These are phyloP conservation scores for Vickermania spadyakhi DNA, from an alignment of 208 protist genomes.

Conservation along the genomic window DNA sequence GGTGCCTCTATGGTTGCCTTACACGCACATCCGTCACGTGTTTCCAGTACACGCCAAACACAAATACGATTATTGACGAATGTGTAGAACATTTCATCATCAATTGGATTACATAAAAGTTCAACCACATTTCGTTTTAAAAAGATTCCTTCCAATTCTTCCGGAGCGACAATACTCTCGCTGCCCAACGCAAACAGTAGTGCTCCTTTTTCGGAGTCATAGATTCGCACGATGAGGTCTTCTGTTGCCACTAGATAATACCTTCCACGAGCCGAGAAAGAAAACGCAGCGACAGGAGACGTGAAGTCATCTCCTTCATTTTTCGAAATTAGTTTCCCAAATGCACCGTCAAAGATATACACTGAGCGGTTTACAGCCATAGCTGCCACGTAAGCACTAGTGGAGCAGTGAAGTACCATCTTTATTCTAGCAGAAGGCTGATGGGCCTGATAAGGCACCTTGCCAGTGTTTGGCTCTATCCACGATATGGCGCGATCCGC, in stretches of 20 bases:
- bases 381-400: constrained; percentile 52
- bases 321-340: constrained; percentile 49
- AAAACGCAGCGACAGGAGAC: constrained; percentile 33
- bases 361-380: constrained; percentile 57
- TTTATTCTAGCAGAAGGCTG: constrained; percentile 22
- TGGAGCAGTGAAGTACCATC: constrained; percentile 22
- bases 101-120: constrained; percentile 23
- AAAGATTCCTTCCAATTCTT: too few relatives aligned
- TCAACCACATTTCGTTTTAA: constrained; percentile 15
- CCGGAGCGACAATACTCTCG: constrained; percentile 17
- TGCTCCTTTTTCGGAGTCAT: constrained; percentile 49
- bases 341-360: constrained; percentile 58
- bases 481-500: constrained; percentile 47
- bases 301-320: constrained; percentile 36
- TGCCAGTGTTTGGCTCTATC: constrained; percentile 23
- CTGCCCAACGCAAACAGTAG: constrained; percentile 28
- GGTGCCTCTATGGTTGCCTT: background rate
- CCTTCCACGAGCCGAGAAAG: constrained; percentile 61
- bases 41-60: constrained; percentile 13
- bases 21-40: background rate
- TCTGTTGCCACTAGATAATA: constrained; percentile 57
- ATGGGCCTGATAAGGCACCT: constrained; percentile 21
- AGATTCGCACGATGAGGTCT: constrained; percentile 50
- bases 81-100: constrained; percentile 40
- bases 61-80: constrained; percentile 15